Base-by-base conservation (phyloP, 2,329 filamentous ascomycete species). In the Juglanconis sp. region DNA sequence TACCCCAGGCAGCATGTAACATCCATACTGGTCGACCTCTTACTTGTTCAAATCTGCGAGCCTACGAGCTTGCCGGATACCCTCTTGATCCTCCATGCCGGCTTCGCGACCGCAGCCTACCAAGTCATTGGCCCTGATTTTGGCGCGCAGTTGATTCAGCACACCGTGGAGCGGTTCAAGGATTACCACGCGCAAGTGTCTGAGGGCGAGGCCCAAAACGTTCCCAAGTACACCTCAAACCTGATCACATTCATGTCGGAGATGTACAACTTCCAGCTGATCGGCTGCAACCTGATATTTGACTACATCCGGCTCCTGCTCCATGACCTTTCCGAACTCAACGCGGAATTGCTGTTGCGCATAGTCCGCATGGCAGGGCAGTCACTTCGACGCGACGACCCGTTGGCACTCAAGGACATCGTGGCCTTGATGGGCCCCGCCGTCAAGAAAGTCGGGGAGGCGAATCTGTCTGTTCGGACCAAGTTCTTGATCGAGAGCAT, bases 401-500 rank as follows among this genome's bases (percentile, higher is more conserved):
- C 94, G 0, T 87, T 90, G 40, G 82, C 94, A 0, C 78, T 99
- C 53, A 96, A 96, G 72, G 91, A 96, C 64, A 95, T 99, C 64
- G 88, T 96, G 5, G 78, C 88, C 10, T 81, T 92, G 53, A 83
- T 98, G 60, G 90, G 91, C 65, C 87, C 88, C 30, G 86, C 88
- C 1, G 84, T 93, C 3, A 79, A 85, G 1, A 87, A 85, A 62
- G 77, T 82, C 40, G 90, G 89, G 4, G 86, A 90, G 68, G 78
- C 79, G 11, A 89, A 87, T 24, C 78, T 96, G 34, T 94, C 92
- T 1, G 90, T 93, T 9, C 87, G 95, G 59, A 97, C 94, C 1
- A 96, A 90, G 66, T 97, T 97, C 75, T 98, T 98, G 93, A 90
- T 99, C 55, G 94, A 98, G 69, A 95, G 90, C 1, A 96, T 99